Evolutionary conservation across 176 grass and related monocot species (phyloP), one percentile per base, ranked within the genome.

Genomic region (Areca catechu): DNA sequence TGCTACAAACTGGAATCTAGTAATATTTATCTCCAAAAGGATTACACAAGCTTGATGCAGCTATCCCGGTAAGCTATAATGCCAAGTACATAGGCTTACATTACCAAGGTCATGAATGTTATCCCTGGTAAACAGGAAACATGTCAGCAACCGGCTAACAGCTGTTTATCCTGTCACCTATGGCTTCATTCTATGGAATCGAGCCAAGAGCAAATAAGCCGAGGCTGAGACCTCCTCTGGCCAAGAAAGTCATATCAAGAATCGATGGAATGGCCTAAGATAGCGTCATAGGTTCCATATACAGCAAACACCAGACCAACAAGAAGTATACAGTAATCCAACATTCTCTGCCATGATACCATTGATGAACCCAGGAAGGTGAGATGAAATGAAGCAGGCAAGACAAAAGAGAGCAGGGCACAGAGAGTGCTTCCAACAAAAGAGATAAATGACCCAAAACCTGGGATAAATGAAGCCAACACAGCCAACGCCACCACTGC

Each of bases 361-460:
- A 90, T 84, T 1, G 77, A 78, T 5, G 83, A 74, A 5, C 86
- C 80, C 19, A 90, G 23, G 15, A 96, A 84, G 12, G 49, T 82
- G 25, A 96, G 77, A 57, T 90, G 86, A 77, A 87, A 96, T 3
- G 76, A 3, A 0, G 83, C 61, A 1, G 91, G 91, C 68, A 96
- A 60, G 63, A 96, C 91, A 0, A 96, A 96, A 24, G 91, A 90
- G 5, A 96, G 83, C 48, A 96, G 50, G 0, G 83, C 80, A 15
- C 83, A 96, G 21, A 90, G 75, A 0, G 92, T 96, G 74, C 92
- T 90, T 53, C 86, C 86, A 0, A 96, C 83, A n/a, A 96, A 90
- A 15, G 91, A 84, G 63, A 96, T 71, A 57, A 84, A 96, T 1
- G 75, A 59, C 15, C 86, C 86, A 7, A 96, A 96, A 16, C 74